Evolutionary conservation across 306 rosid species (phyloP), one percentile per base, ranked within the genome.

Genomic region (Lathyrus oleraceus): DNA sequence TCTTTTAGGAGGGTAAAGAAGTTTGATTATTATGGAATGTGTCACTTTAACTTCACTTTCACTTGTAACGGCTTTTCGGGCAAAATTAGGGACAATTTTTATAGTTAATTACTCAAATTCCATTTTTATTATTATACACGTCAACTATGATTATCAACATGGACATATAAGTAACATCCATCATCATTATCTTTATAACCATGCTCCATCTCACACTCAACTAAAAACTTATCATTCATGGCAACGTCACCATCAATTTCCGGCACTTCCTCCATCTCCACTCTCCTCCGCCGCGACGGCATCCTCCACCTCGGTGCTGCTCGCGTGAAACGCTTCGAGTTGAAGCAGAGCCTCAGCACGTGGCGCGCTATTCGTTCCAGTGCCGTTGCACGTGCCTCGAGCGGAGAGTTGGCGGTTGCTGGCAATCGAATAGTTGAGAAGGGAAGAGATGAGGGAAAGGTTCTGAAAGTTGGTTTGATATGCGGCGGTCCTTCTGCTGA

Each of bases 401-500:
- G 15, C 0, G 42, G 13, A 21, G 85, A 78, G 58, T 75, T 42
- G 60, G 82, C 70, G 48, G 79, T 36, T 39, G 76, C 77, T 36
- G 79, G 10, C 43, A 84, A 61, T 11, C 71, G 15, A 15, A 30
- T 71, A 17, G 62, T 27, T 14, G 79, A 82, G 71, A 68, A 76
- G 51, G 77, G 12, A 28, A 45, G 14, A 8, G 81, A 72, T 27
- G 68, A 71, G 10, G 72, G 69, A 13, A 82, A 69, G 62, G 82
- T 56, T 23, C 17, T 93, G 83, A 88, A 77, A 78, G 96, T 93
- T 7, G 98, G 96, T 19, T 73, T 93, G 42, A 69, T 93, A 9
- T 93, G 98, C 20, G 98, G 98, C 4, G 98, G 98, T 65, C 98
- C 97, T 27, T 90, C 97, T 8, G 87, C 94, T n/a, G 97, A 93